Base-by-base conservation (phyloP, 768 basidiomycete species). In the Hemileccinum rubropunctum region DNA sequence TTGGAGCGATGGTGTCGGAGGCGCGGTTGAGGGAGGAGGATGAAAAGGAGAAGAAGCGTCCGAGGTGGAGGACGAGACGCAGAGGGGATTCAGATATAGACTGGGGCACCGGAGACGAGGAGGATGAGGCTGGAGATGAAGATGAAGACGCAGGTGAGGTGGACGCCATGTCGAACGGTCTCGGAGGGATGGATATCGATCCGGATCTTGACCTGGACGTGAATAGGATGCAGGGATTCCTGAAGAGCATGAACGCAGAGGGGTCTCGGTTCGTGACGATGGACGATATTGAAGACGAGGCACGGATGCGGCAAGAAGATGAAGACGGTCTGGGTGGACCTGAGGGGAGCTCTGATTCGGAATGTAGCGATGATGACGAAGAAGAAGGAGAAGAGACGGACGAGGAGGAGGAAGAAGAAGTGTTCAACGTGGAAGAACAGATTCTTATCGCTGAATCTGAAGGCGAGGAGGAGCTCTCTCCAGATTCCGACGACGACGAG, bases 41-140 rank as follows among this genome's bases (percentile, higher is more conserved):
- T 33, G 56, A 48, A 4, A 53, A 45, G 14, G 73, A 75, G 27
- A 54, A 43, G 20, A 59, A 42, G 20, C 71, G 77, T 58, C 67
- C 73, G 3, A 70, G 71, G 47, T 68, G 72, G 65, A 69, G 72
- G n/a, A 75, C 82, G 55, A 69, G 80, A 63, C 75, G 85, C 44
- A 67, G 72, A 38, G 84, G 75, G 0, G 86, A 86, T 60, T 84
- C 83, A 26, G 88, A 89, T 59, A 51, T 88, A 12, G 81, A 86
- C 37, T 86, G 82, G 82, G 84, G 82, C 2, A 77, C 75, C 40
- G 70, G 63, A 4, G 73, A 70, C 13, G 73, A 68, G 9, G 73
- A 60, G 8, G 72, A 65, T 11, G 56, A 61, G 3, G 37, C 75
- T 39, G 70, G 63, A 4, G 73, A 70, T 12, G 73, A 27, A 1